Percentiles rank a stretch among this genome's conserved stretches.
Conservation (phyloP, 2,329 filamentous ascomycete genomes). For the Colletotrichum lentis region DNA sequence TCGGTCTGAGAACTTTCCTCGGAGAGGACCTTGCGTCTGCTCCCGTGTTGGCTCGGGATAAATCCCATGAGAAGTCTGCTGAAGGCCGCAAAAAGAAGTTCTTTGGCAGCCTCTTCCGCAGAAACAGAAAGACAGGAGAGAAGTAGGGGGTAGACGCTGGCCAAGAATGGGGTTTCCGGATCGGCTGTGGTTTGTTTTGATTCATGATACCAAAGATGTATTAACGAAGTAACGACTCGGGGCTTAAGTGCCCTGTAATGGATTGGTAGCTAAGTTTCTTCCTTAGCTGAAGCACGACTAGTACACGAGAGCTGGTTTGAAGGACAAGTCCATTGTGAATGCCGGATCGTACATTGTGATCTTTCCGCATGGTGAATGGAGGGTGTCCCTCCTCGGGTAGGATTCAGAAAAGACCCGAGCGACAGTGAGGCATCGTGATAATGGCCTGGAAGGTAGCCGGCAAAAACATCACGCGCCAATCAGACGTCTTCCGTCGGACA, state of each 20-base stretch:
- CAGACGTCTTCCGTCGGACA: too few relatives aligned
- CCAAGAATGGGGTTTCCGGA: background rate
- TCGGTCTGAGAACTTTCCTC: conserved; percentile 31
- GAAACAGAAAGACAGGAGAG: conserved; percentile 19
- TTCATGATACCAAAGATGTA: background rate
- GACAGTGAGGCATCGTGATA: background rate
- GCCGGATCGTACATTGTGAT: too few relatives aligned
- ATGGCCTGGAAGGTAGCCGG: too few relatives aligned
- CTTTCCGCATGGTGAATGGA: too few relatives aligned
- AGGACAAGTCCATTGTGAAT: background rate
- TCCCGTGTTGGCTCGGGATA: background rate
- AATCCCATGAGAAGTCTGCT: background rate
- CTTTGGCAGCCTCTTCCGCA: conserved; percentile 24
- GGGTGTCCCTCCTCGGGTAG: background rate
- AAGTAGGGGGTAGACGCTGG: conserved; percentile 1
- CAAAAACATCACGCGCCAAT: background rate
- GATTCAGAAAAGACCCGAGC: background rate
- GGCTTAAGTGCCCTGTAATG: too few relatives aligned
- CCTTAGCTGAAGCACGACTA: too few relatives aligned
- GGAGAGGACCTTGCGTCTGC: conserved; percentile 1
- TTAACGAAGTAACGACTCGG: background rate
- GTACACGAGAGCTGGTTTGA: background rate
- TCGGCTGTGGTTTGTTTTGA: background rate
- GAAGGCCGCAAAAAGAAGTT: conserved; percentile 21
- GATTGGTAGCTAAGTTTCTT: background rate